Evolutionary conservation across 2,329 filamentous ascomycete genomes (phyloP), one percentile per base, ranked within the genome.

Genomic region (Penicillium sp.): DNA sequence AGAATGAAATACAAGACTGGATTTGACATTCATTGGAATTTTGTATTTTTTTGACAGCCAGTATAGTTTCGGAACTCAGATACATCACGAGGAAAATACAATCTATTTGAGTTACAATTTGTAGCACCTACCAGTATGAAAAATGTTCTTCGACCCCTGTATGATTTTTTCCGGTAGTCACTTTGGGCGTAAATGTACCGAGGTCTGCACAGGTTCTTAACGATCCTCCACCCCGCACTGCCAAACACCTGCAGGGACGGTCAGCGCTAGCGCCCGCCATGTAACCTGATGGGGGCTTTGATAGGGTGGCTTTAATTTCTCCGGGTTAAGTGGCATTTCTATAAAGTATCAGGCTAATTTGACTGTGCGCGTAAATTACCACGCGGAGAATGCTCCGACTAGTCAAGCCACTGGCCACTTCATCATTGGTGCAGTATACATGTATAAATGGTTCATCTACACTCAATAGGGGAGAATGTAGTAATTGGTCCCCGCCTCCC

Each of bases 361-460:
- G 6, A 10, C 45, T 11, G 19, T 11, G 7, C 11, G 14, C 29
- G 45, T 19, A 31, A 53, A 45, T 9, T 35, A 35, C 26, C 46
- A 51, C 52, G 53, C 57, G 59, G 59, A 61, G 59, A 13, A 50
- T 50, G 26, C 57, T 59, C 59, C 59, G 59, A 54, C 53, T 56
- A 61, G 27, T 26, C 48, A 59, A 59, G 58, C 43, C 26, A 48
- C 46, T 11, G 22, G 22, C 22, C 14, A 39, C 9, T 39, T 39
- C 8, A 10, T 39, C n/a, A 39, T n/a, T 7, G 7, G 4, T 7
- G 13, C 13, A 33, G 31, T 14, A 14, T 14, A 33, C 3, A 33
- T 33, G 31, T 14, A 14, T 14, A 33, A 1, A 33, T 33, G 14
- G 5, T 33, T 5, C 31, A 33, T 33, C 5, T 0, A 33, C 14